These are phyloP conservation scores for Candida sp. DNA, from an alignment of 1,139 yeast genomes.

Conservation along the genomic window DNA sequence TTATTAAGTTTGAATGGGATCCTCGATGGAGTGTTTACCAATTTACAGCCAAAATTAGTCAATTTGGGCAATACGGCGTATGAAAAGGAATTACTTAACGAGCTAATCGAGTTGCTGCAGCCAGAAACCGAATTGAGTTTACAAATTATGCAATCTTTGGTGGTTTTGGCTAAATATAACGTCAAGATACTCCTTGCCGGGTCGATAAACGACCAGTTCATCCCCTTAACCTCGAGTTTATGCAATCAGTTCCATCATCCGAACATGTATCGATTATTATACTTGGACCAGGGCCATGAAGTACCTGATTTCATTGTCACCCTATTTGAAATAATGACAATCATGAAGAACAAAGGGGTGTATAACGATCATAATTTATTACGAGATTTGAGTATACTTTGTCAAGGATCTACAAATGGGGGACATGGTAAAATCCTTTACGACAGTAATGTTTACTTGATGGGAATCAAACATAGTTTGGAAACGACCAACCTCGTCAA, in stretches of 20 bases:
- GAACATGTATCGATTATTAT: slow-evolving; percentile 45
- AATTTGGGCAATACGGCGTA: slow-evolving; percentile 41
- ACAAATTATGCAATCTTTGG: slow-evolving; percentile 27
- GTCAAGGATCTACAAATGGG: slow-evolving; percentile 22
- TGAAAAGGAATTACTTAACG: slow-evolving; percentile 49
- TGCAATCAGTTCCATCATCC: slow-evolving; percentile 48
- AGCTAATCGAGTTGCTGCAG: slow-evolving; percentile 45
- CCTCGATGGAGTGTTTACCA: slow-evolving; percentile 40
- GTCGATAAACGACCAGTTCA: slow-evolving; percentile 41
- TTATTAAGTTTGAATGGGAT: slow-evolving; percentile 46
- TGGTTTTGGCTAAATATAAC: slow-evolving; percentile 30
- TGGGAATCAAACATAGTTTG: slow-evolving; percentile 29
- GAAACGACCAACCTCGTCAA: slow-evolving; percentile 34
- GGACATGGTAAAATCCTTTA: slow-evolving; percentile 27
- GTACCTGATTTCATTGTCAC: slow-evolving; percentile 27
- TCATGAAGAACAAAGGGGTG: slow-evolving; percentile 37
- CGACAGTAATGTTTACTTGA: slow-evolving; percentile 22
- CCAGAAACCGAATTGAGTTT: slow-evolving; percentile 29
- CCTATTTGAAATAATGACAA: slow-evolving; percentile 30
- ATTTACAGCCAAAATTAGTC: slow-evolving; percentile 43
- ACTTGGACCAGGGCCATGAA: slow-evolving; percentile 21
- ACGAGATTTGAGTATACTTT: slow-evolving; percentile 28
- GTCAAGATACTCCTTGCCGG: slow-evolving; percentile 52
- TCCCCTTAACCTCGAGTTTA: slow-evolving; percentile 44
- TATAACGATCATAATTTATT: slow-evolving; percentile 27